Base-by-base conservation (phyloP, 345 rosid genomes). In the Populus davidiana region DNA sequence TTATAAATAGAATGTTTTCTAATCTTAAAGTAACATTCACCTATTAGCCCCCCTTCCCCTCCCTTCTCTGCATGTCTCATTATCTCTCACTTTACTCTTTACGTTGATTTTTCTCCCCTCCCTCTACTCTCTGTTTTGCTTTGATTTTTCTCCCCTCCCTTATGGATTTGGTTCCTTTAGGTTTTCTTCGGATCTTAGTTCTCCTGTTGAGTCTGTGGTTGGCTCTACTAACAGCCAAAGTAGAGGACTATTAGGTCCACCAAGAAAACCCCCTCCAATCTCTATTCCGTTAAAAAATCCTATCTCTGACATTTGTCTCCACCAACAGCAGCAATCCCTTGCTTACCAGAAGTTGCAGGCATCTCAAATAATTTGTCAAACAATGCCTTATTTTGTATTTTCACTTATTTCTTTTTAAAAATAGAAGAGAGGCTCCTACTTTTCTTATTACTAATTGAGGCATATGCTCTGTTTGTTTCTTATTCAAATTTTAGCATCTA, bases 261-360 rank as follows among this genome's bases (percentile, higher is more conserved):
- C 84, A 3, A 76, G 78, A n/a, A 82, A 81, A 17, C 81, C 68
- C 16, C 76, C 86, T 33, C 81, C 83, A 1, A 67, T 77, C 78
- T 54, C 89, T 71, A 78, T 80, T 23, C 72, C 89, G 18, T 16
- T 44, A 11, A 87, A 84, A 68, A 80, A 66, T 66, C 76, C 78
- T 1, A 84, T 67, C 70, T 77, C 75, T 18, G 85, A 84, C 67
- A n/a, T 73, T 38, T 72, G 70, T 23, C 77, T 74, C 56, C 82
- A 65, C 76, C 75, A 68, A 1, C 29, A n/a, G 63, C 81, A 84
- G n/a, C 88, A 77, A 73, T 75, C 89, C 1, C 87, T 86, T 35
- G 59, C 83, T 59, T 87, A 86, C 86, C 89, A 88, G 78, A 90
- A 87, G 73, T 70, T 87, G 49, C 90, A 90, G 75, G 90, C 85